These are phyloP conservation scores for Hippophae rhamnoides DNA, from an alignment of 306 rosid genomes.

Conservation along the genomic window DNA sequence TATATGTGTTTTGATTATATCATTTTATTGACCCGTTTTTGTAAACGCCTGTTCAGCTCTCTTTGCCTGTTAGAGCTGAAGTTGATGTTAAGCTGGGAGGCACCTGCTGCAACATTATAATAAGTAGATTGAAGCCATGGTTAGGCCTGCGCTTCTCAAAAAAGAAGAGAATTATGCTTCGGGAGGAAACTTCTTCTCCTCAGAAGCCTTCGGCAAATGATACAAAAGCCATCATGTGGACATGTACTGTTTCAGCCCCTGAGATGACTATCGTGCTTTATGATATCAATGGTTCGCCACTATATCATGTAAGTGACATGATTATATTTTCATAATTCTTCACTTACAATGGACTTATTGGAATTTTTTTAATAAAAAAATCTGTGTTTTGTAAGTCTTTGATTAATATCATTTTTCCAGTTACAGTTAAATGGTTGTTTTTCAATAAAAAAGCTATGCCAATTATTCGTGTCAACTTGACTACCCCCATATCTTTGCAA, in stretches of 20 bases:
- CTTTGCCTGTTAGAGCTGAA: conserved; percentile 74
- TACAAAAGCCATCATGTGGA: conserved; percentile 78
- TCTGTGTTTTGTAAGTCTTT: neutral
- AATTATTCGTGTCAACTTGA: too few species aligned
- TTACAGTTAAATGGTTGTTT: too few species aligned
- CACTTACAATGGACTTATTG: neutral
- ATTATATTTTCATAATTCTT: conserved; percentile 5
- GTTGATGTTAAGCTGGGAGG: conserved; percentile 90
- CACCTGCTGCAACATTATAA: conserved; percentile 76
- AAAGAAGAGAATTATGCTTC: conserved; percentile 66
- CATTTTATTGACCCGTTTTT: conserved; percentile 13
- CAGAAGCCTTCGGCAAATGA: conserved; percentile 51
- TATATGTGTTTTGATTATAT: conserved; percentile 2
- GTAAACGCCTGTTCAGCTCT: conserved; percentile 43
- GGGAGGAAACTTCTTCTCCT: conserved; percentile 42
- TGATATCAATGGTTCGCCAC: conserved; percentile 55
- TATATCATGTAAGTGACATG: conserved; percentile 73
- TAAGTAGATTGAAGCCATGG: conserved; percentile 82
- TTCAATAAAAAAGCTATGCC: too few species aligned
- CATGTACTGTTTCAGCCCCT: conserved; percentile 93
- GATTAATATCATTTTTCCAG: too few species aligned
- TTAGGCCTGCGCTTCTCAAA: conserved; percentile 52
- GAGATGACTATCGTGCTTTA: conserved; percentile 86
- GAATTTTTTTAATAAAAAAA: neutral
- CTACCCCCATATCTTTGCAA: too few species aligned